Percentiles rank a stretch among this genome's conserved stretches.
phyloP scores from a whole-genome alignment of 495 filamentous ascomycete species.

The Lindgomyces ingoldianus region DNA sequence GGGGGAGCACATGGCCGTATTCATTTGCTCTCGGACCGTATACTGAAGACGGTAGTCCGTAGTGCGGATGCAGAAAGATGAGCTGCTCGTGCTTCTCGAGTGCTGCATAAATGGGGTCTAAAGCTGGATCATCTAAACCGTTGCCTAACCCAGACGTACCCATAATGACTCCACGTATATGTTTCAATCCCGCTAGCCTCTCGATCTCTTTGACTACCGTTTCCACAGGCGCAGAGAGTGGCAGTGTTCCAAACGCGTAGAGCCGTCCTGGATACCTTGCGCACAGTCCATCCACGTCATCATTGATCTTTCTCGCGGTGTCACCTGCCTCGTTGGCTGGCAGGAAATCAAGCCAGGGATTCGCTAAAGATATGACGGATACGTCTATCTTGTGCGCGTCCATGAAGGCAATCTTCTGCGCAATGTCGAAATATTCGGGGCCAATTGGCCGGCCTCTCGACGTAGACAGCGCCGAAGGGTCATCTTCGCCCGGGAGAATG shows the following conservation, averaged over 20 bases:
- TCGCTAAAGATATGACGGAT: conserved; percentile 87
- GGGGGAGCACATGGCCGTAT: conserved; percentile 86
- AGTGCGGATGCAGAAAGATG: conserved; percentile 91
- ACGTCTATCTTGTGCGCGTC: conserved; percentile 74
- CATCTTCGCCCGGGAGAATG: conserved; percentile 70
- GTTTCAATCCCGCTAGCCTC: conserved; percentile 58
- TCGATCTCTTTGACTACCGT: conserved; percentile 66
- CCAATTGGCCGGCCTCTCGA: conserved; percentile 71
- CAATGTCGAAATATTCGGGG: conserved; percentile 68
- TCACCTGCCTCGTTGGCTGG: conserved; percentile 59
- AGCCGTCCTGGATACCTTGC: conserved; percentile 57
- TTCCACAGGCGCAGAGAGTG: conserved; percentile 66
- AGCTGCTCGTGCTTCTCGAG: conserved; percentile 63
- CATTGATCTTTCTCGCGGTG: conserved; percentile 69
- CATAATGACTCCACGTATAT: conserved; percentile 83
- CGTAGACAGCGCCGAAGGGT: conserved; percentile 57
- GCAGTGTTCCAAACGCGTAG: conserved; percentile 80
- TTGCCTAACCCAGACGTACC: conserved; percentile 79
- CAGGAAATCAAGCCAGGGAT: conserved; percentile 94
- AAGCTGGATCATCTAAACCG: conserved; percentile 74
- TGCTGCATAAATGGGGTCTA: conserved; percentile 70
- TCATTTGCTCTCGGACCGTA: conserved; percentile 69
- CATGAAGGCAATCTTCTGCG: conserved; percentile 84
- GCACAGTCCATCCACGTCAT: conserved; percentile 73
- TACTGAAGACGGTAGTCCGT: conserved; percentile 77